Percentiles rank a stretch among this genome's conserved stretches.
Conservation (phyloP, 2,329 filamentous ascomycete species). For the Trichophyton simii region DNA sequence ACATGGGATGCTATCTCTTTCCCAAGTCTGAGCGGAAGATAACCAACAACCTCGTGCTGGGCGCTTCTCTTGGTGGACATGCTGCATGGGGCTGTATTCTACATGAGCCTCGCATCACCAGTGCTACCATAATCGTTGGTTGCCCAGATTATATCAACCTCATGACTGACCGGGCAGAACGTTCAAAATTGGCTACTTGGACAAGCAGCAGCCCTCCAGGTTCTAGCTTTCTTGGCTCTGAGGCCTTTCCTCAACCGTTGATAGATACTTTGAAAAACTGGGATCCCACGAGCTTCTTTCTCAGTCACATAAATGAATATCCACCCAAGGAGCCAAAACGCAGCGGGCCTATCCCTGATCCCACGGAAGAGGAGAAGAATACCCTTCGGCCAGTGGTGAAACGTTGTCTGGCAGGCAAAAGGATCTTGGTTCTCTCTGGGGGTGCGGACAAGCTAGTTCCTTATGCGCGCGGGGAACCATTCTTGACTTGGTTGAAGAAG, state of each 20-base stretch:
- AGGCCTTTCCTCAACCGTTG: conserved; percentile 61
- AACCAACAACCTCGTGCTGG: conserved; percentile 58
- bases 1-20: conserved; percentile 64
- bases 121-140: conserved; percentile 69
- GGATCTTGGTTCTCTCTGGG: conserved; percentile 42
- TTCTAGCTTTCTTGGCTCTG: conserved; percentile 57
- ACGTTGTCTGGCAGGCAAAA: conserved; percentile 37
- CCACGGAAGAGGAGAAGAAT: conserved; percentile 33
- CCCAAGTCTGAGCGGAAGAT: conserved; percentile 37
- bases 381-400: conserved; percentile 33
- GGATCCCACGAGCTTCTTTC: conserved; percentile 66
- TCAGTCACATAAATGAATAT: conserved; percentile 37
- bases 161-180: conserved; percentile 64
- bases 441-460: conserved; percentile 50
- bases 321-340: conserved; percentile 18
- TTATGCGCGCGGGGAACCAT: conserved; percentile 43
- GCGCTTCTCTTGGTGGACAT: conserved; percentile 78
- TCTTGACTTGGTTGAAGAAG: conserved; percentile 45
- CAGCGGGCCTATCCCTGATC: conserved; percentile 23
- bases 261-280: conserved; percentile 49
- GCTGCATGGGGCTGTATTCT: conserved; percentile 74
- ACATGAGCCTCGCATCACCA: conserved; percentile 63
- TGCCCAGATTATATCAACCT: conserved; percentile 79
- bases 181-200: conserved; percentile 54
- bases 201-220: conserved; percentile 44